Percentiles rank a stretch among this genome's conserved stretches.
Conservation (phyloP, 73 alveolate species). For the Loxodes magnus region DNA sequence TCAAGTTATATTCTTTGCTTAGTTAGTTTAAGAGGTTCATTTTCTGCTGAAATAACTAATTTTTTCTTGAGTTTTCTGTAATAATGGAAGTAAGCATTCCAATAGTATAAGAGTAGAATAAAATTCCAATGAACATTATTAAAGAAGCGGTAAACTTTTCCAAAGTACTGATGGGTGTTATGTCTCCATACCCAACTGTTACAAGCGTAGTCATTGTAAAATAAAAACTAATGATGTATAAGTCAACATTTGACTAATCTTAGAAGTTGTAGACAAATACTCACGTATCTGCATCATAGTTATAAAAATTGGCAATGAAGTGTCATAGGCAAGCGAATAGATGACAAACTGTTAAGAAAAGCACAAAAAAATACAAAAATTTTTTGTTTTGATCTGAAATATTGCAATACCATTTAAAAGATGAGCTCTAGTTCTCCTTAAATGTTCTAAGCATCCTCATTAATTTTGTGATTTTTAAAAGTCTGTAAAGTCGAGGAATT, state of each 20-base stretch:
- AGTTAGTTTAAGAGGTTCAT: background rate
- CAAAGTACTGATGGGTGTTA: constrained; percentile 27
- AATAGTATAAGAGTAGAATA: constrained; percentile 61
- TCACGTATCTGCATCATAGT: constrained; percentile 50
- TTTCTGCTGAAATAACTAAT: background rate
- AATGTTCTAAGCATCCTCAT: constrained; percentile 45
- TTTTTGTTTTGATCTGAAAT: constrained; percentile 48
- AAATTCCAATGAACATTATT: constrained; percentile 70
- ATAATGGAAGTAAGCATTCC: constrained; percentile 66
- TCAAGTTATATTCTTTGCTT: constrained; percentile 6
- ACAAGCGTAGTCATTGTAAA: constrained; percentile 67
- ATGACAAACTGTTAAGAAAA: constrained; percentile 48
- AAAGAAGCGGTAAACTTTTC: constrained; percentile 43
- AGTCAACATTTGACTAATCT: constrained; percentile 16
- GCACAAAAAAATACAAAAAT: constrained; percentile 38
- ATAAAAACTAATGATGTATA: constrained; percentile 40
- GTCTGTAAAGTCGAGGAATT: constrained; percentile 50
- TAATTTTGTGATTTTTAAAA: constrained; percentile 37
- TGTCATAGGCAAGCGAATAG: constrained; percentile 57
- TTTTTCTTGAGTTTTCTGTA: constrained; percentile 26
- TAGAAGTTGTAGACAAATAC: constrained; percentile 29
- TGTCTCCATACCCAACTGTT: constrained; percentile 79
- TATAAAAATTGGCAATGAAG: constrained; percentile 35
- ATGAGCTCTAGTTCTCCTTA: no score
- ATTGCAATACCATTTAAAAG: no score